Percentiles rank a stretch among this genome's conserved stretches.
phyloP scores from a whole-genome alignment of 495 filamentous ascomycete genomes.

The Penicillium verhagenii region DNA sequence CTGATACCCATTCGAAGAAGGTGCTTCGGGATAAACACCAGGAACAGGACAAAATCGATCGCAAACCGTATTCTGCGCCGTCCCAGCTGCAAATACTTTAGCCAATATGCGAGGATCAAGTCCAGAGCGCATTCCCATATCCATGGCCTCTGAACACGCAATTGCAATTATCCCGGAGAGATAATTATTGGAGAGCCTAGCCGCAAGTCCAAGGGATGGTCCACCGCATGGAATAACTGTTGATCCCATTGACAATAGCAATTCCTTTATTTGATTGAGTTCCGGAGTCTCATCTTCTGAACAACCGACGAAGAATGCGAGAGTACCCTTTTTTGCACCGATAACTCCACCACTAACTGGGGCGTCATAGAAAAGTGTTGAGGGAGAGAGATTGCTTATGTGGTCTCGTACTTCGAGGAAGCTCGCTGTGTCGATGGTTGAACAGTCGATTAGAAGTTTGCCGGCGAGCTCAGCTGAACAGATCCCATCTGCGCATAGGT shows the following conservation, averaged over 20 bases:
- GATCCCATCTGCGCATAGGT: constrained; percentile 38
- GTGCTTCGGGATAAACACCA: constrained; percentile 47
- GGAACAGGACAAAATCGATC: constrained; percentile 54
- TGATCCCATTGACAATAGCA: constrained; percentile 28
- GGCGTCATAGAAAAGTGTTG: constrained; percentile 39
- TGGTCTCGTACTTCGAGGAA: constrained; percentile 35
- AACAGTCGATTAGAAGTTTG: constrained; percentile 43
- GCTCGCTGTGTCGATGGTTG: constrained; percentile 44
- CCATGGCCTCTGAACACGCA: constrained; percentile 51
- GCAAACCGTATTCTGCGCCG: constrained; percentile 49
- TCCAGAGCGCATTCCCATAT: constrained; percentile 53
- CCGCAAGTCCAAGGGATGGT: constrained; percentile 49
- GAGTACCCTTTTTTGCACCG: constrained; percentile 46
- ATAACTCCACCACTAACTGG: constrained; percentile 47
- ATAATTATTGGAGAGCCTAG: constrained; percentile 58
- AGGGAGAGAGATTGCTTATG: constrained; percentile 18
- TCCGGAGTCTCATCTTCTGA: constrained; percentile 25
- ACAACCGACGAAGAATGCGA: constrained; percentile 50
- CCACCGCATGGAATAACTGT: constrained; percentile 52
- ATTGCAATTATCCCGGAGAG: constrained; percentile 53
- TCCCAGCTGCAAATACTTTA: constrained; percentile 47
- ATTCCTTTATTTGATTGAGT: constrained; percentile 2
- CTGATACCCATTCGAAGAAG: constrained; percentile 46
- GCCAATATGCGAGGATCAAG: constrained; percentile 48
- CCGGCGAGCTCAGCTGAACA: constrained; percentile 25